phyloP scores from a whole-genome alignment of 208 protist species.

The Tetramitus jugosus region DNA sequence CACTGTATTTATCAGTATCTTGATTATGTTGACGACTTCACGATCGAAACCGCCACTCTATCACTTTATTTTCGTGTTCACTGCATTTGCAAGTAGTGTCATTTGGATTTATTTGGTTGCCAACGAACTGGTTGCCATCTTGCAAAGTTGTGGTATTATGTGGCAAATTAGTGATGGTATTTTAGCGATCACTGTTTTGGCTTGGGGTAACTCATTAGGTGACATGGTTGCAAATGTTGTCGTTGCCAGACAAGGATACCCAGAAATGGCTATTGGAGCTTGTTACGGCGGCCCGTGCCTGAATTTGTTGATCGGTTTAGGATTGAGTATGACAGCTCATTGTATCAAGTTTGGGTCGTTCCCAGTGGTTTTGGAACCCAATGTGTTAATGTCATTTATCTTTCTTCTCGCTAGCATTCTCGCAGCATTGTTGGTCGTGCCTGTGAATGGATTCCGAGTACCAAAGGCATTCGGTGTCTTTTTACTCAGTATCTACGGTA shows the following conservation, averaged over 20 bases:
- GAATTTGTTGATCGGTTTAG: slow-evolving; percentile 17
- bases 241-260: slow-evolving; percentile 17
- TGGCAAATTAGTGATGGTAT: slow-evolving; percentile 21
- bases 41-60: neutral
- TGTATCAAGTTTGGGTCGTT: neutral
- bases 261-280: slow-evolving; percentile 10
- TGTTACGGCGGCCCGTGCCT: neutral
- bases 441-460: neutral
- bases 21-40: neutral
- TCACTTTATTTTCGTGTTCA: slow-evolving; percentile 23
- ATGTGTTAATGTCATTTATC: neutral
- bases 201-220: slow-evolving; percentile 37
- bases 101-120: slow-evolving; percentile 31
- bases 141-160: slow-evolving; percentile 30
- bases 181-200: slow-evolving; percentile 32
- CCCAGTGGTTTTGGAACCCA: neutral
- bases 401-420: neutral
- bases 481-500: neutral
- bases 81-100: slow-evolving; percentile 13
- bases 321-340: neutral
- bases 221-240: slow-evolving; percentile 30
- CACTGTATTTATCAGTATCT: neutral
- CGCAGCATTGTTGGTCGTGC: neutral
- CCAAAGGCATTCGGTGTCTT: slow-evolving; percentile 3
- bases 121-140: slow-evolving; percentile 27